Evolutionary conservation across 2,329 filamentous ascomycete genomes (phyloP), one percentile per base, ranked within the genome.

Genomic region (Penicillium sp.): DNA sequence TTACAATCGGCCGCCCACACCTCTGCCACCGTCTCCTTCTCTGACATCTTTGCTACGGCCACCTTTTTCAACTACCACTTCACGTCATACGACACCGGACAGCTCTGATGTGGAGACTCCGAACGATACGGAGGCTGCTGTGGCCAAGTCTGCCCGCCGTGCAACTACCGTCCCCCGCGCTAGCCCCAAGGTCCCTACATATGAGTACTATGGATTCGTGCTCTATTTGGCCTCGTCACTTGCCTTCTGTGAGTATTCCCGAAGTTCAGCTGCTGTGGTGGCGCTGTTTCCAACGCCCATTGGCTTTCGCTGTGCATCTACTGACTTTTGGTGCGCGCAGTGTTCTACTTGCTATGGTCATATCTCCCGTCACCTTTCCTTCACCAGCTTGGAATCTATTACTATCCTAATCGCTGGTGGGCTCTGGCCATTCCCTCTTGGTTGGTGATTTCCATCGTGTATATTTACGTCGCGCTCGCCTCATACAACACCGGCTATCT

Each of bases 191-290:
- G 93, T 99, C 2, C 95, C 95, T n/a, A 99, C 95, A 0, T 98
- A 99, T 79, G 95, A 99, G 74, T 99, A 98, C 84, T 98, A 98
- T 74, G 95, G 95, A 72, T 99, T 99, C 77, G 93, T 96, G 53
- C 85, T 99, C 50, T 98, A 99, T 78, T 84, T 99, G 39, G 91
- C 93, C 71, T 93, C 89, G 61, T 91, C 88, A 23, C 81, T 95
- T 51, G 87, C 87, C 2, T 98, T 98, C 72, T 80, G 89, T 71
- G 82, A 85, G 69, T 89, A 19, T 13, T 11, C 10, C 11, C 3
- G 11, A 21, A 23, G 5, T 42, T 6, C 11, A 13, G 5, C 10
- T 4, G 21, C 11, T 23, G 4, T 21, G 19, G 19, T 23, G 39
- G 39, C 39, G n/a, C 19, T 10, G 4, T 42, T 42, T 14, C 11